Base-by-base conservation (phyloP, 1,284 basidiomycete species). In the Vanrija sp. region DNA sequence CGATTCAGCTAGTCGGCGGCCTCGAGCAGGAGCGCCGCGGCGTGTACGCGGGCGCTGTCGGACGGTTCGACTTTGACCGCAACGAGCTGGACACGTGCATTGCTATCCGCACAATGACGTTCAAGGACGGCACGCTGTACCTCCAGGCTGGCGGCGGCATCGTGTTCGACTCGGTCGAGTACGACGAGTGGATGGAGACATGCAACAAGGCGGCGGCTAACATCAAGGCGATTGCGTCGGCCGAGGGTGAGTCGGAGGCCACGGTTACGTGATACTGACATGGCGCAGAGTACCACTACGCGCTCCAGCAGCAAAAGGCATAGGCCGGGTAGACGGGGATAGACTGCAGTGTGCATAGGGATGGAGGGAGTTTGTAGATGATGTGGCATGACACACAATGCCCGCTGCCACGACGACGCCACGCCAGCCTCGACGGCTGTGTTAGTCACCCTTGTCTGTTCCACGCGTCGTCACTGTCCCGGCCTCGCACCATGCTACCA, bases 81-180 rank as follows among this genome's bases (percentile, higher is more conserved):
- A 88, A 95, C 69, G 88, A 90, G 71, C 93, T 98, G 87, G 96
- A 99, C 75, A 95, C 92, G 1, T 98, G 95, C 77, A 99, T 99
- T 66, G 96, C 96, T 8, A 98, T 99, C 69, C 84, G 96, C 43
- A 98, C 95, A 2, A 98, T 98, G 93, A 85, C 87, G 3, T 97
- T 98, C 81, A 97, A 95, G 77, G 85, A 95, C 65, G 93, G 93
- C 1, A 80, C 85, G 18, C 93, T 87, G 9, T 98, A 97, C 75
- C 78, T 98, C 48, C 95, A 98, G 76, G 94, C 96, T 0, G 80
- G 78, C 4, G 96, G 96, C 45, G 96, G 96, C 3, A 98, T 99
- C 66, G 96, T 99, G 3, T 94, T 87, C 64, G 96, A 99, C 76
- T 95, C 91, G 67, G 86, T 93, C 10, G 96, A 99, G 75, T 90